Base-by-base conservation (phyloP, 331 rosid species). In the Prunus yedoensis region DNA sequence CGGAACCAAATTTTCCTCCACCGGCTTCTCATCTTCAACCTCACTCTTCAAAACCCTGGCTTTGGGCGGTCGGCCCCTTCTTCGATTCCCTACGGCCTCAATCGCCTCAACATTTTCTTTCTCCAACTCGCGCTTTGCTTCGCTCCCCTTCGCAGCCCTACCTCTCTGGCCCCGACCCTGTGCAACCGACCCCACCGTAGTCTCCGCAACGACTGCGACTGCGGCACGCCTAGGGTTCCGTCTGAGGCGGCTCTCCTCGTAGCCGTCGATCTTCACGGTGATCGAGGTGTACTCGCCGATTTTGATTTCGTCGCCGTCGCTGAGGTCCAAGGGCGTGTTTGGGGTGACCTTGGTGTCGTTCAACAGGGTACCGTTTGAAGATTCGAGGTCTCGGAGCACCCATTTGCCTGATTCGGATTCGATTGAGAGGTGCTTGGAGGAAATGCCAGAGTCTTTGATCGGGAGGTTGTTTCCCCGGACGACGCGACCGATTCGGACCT, bases 301-400 rank as follows among this genome's bases (percentile, higher is more conserved):
- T 73, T 89, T 87, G 79, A 93, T 74, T 68, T 73, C 53, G 66
- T 89, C 89, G 25, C 86, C 93, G 46, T 87, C 81, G 65, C 16
- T 47, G 52, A 93, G 82, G 21, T 68, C 47, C 73, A 84, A 63
- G 17, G 91, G 85, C 12, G 74, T 63, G 25, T 76, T 8, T 1
- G 98, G 87, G 3, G 73, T 59, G 43, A 91, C 47, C 3, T 41
- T 30, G 59, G 75, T n/a, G 18, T 59, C 87, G 70, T 93, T 81
- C 23, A 91, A 74, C n/a, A 84, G 25, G 46, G 97, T 91, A 25
- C 97, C 98, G 68, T 93, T 93, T 58, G 97, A 93, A 63, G 96
- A 91, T 13, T 83, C 78, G 52, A 91, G 95, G 79, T 93, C 98
- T 15, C 52, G 88, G 84, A 93, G 75, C 1, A 81, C 41, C 97